Evolutionary conservation across 148 eudicot species (phyloP).

Genomic region (Beta vulgaris): DNA sequence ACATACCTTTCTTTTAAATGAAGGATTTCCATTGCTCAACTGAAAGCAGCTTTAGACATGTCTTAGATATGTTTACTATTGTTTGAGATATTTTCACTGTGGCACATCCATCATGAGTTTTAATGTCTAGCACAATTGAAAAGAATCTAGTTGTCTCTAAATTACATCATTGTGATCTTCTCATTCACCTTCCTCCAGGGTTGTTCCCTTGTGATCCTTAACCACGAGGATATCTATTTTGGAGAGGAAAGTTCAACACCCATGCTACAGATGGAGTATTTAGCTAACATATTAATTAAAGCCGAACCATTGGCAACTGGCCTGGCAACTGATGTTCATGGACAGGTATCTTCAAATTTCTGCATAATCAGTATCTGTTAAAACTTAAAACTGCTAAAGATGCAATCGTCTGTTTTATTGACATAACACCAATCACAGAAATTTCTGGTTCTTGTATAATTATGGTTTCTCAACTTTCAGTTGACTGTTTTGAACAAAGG

Average conservation of each 20-base stretch:
- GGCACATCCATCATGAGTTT: not conserved
- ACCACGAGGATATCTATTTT: slow-evolving; percentile 72
- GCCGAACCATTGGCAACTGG: slow-evolving; percentile 86
- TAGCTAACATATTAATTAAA: slow-evolving; percentile 59
- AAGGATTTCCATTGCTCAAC: not conserved
- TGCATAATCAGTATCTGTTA: not conserved
- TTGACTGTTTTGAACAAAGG: slow-evolving; percentile 67
- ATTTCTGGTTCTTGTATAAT: not conserved
- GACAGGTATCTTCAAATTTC: slow-evolving; percentile 54
- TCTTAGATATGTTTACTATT: not conserved
- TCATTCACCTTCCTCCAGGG: slow-evolving; percentile 39
- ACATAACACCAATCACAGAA: not conserved
- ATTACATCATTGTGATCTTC: not conserved
- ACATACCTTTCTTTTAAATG: not conserved
- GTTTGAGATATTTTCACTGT: not conserved
- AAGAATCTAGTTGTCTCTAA: not conserved
- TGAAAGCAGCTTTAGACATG: not conserved
- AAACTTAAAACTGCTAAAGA: not conserved
- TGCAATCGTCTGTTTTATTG: not conserved
- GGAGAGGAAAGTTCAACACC: slow-evolving; percentile 40
- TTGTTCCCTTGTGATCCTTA: slow-evolving; percentile 60
- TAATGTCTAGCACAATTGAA: not conserved
- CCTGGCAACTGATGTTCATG: slow-evolving; percentile 86
- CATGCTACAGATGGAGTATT: slow-evolving; percentile 67
- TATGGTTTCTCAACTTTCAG: slow-evolving; percentile 37